These are phyloP conservation scores for Leccinum barrowsii DNA, from an alignment of 768 basidiomycete species.

Conservation along the genomic window DNA sequence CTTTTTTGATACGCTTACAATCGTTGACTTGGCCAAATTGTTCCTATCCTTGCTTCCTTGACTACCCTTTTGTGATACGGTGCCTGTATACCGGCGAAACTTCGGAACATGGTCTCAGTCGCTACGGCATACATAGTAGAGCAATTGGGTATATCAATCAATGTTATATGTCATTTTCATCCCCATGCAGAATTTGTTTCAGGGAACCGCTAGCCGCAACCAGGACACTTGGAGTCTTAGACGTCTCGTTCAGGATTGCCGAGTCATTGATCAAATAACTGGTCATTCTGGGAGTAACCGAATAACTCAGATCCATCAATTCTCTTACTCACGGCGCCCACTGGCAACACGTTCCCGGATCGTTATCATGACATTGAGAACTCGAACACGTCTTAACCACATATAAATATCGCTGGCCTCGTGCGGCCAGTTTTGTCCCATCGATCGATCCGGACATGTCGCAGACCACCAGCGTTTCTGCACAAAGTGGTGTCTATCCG, in stretches of 20 bases:
- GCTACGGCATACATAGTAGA: no score
- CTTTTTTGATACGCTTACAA: no score
- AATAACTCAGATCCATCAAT: not conserved
- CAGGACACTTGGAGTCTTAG: not conserved
- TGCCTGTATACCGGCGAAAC: no score
- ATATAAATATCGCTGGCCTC: constrained; percentile 1
- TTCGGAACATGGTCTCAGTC: no score
- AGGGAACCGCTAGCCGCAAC: not conserved
- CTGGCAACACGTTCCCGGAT: not conserved
- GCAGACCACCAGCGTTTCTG: constrained; percentile 4
- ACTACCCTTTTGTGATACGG: no score
- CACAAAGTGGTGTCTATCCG: constrained; percentile 4
- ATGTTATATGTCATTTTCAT: not conserved
- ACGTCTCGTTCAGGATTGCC: not conserved
- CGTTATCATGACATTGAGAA: not conserved
- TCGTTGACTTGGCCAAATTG: no score
- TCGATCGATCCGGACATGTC: constrained; percentile 7
- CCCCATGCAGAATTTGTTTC: not conserved
- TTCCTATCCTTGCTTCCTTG: no score
- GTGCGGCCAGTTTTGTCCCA: not conserved
- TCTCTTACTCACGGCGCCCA: not conserved
- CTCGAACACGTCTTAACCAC: not conserved
- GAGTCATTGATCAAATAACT: not conserved
- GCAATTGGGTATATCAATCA: no score
- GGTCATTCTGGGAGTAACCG: no score